Evolutionary conservation across 306 rosid species (phyloP), one percentile per base, ranked within the genome.

Genomic region (Luffa aegyptiaca): DNA sequence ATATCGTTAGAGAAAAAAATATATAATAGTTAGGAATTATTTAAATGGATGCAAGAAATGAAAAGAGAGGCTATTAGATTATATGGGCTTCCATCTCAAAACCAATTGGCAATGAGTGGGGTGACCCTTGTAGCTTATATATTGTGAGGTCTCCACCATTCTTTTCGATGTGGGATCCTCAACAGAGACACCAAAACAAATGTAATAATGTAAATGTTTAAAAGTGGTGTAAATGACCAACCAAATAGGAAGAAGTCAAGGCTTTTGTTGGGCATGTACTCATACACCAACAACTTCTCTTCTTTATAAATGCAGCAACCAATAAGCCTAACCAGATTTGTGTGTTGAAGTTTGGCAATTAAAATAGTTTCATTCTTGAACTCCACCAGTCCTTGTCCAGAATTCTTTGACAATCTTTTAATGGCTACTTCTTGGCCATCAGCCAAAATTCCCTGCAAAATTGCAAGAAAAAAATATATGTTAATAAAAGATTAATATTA

Each of bases 321-420:
- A 13, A 58, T 37, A 63, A 85, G 90, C 73, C 57, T 86, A 37
- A 86, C 86, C 6, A 86, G 52, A 75, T 88, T 85, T 33, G 86
- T 83, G 76, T 85, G 90, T 5, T 83, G 88, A 13, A 88, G 82
- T 83, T 81, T 84, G 17, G 90, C 83, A 59, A 85, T 83, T 26
- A 86, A 55, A 53, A 83, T 73, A 14, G 75, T 83, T 62, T 88
- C 85, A 77, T 86, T 62, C 68, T 62, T 62, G 18, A 62, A 62
- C 68, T 62, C 68, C 17, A 21, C 39, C 36, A 62, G 5, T 57
- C 90, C 87, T 53, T 85, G 84, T 16, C 84, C 79, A 11, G 87
- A 88, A 13, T 79, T 82, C 45, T 6, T 80, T 8, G 86, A 84
- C n/a, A 86, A 86, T 63, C 89, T 63, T 70, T 84, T 88, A 42